Percentiles rank a stretch among this genome's conserved stretches.
phyloP scores from a whole-genome alignment of 2,329 filamentous ascomycete species.

The Hypoxylon sp. region DNA sequence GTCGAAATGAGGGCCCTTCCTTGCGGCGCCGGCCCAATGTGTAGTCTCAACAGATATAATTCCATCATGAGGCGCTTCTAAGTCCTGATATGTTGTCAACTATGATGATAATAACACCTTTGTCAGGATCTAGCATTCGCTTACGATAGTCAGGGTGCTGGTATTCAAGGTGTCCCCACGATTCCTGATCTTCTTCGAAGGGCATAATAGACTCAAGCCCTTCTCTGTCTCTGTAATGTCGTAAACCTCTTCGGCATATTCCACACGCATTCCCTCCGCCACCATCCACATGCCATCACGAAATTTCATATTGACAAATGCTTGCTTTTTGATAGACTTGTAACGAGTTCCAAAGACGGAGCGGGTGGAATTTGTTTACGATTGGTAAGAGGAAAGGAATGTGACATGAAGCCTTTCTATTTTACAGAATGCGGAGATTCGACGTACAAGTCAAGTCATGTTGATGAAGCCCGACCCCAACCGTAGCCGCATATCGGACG shows the following conservation, averaged over 20 bases:
- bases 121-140: conserved; percentile 31
- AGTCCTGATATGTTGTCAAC: conserved; percentile 58
- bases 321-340: background rate
- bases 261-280: conserved; percentile 71
- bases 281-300: conserved; percentile 78
- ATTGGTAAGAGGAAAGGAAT: background rate
- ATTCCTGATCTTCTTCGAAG: conserved; percentile 67
- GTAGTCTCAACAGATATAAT: conserved; percentile 72
- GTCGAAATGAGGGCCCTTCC: conserved; percentile 70
- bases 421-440: conserved; percentile 16
- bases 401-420: conserved; percentile 14
- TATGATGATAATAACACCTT: background rate
- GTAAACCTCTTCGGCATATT: conserved; percentile 77
- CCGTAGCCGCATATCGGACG: conserved; percentile 35
- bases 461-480: conserved; percentile 30
- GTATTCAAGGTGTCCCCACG: conserved; percentile 71
- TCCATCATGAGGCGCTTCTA: conserved; percentile 70
- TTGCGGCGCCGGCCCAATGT: conserved; percentile 69
- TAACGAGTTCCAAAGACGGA: background rate
- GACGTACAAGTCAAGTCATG: conserved; percentile 4
- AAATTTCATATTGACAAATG: conserved; percentile 66
- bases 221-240: conserved; percentile 64
- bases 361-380: background rate
- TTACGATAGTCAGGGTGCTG: conserved; percentile 67
- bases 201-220: conserved; percentile 69